phyloP scores from a whole-genome alignment of 1,139 yeast species.

The Blastobotrys niveus region DNA sequence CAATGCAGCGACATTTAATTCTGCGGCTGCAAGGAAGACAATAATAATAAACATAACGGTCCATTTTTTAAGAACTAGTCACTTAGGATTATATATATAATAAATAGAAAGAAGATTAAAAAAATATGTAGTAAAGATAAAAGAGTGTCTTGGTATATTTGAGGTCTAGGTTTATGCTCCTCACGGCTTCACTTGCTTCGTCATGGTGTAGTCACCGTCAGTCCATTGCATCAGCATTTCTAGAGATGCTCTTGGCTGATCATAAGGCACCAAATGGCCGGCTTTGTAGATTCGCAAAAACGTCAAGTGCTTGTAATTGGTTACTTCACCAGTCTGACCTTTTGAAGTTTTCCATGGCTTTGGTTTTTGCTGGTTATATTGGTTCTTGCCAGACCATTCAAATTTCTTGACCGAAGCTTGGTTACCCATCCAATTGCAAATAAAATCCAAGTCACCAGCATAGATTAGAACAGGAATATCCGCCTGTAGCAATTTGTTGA shows the following conservation, averaged over 20 bases:
- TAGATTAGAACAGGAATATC: slow-evolving; percentile 62
- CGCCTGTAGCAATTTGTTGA: slow-evolving; percentile 57
- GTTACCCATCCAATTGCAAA: slow-evolving; percentile 88
- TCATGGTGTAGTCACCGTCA: slow-evolving; percentile 20
- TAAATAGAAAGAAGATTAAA: too few relatives aligned
- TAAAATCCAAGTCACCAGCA: slow-evolving; percentile 87
- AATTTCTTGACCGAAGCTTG: slow-evolving; percentile 68
- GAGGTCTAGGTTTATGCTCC: too few relatives aligned
- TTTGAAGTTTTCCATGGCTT: slow-evolving; percentile 38
- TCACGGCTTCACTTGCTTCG: background rate
- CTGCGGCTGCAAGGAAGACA: too few relatives aligned
- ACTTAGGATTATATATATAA: too few relatives aligned
- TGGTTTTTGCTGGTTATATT: slow-evolving; percentile 31
- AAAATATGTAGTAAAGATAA: too few relatives aligned
- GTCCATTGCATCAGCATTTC: slow-evolving; percentile 78
- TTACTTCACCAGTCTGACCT: slow-evolving; percentile 50
- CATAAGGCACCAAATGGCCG: slow-evolving; percentile 70
- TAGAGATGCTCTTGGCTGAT: slow-evolving; percentile 64
- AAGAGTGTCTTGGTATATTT: too few relatives aligned
- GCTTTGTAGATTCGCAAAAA: slow-evolving; percentile 61
- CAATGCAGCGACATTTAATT: too few relatives aligned
- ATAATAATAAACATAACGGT: too few relatives aligned
- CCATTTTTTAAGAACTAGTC: too few relatives aligned
- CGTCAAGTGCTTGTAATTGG: slow-evolving; percentile 52
- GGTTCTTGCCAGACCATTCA: slow-evolving; percentile 50